Percentiles rank a stretch among this genome's conserved stretches.
Conservation (phyloP, 192 early-diverging fungal genomes). For the Spinellus fusiger region DNA sequence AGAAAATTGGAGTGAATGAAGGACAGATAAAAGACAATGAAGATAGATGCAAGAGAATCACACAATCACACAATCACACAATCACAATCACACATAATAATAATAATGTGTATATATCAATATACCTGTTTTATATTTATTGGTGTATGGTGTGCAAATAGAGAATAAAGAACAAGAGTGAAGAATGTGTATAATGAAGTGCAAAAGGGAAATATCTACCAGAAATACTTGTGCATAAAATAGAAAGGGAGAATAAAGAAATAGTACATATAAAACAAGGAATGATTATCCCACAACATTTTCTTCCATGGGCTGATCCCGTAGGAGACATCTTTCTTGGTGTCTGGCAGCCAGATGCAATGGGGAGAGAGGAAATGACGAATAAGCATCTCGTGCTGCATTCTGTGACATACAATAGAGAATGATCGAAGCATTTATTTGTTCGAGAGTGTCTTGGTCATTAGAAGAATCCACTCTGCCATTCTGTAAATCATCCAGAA, state of each 20-base stretch:
- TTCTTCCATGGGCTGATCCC: not conserved
- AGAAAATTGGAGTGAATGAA: slow-evolving; percentile 1
- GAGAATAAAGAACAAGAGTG: not conserved
- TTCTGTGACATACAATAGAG: not conserved
- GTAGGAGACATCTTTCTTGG: not conserved
- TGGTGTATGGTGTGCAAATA: too few relatives aligned
- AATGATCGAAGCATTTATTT: not conserved
- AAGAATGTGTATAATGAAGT: not conserved
- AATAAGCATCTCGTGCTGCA: not conserved
- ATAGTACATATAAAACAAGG: not conserved
- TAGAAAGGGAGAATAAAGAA: not conserved
- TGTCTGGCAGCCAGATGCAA: too few relatives aligned
- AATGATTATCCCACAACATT: not conserved
- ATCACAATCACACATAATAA: too few relatives aligned
- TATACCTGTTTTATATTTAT: too few relatives aligned
- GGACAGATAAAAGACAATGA: not conserved
- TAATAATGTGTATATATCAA: too few relatives aligned
- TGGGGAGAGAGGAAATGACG: not conserved
- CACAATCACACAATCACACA: too few relatives aligned
- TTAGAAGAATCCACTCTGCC: not conserved
- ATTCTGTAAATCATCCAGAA: not conserved
- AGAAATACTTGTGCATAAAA: not conserved
- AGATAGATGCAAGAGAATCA: too few relatives aligned
- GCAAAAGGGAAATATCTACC: not conserved
- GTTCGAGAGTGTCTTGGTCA: not conserved